phyloP scores from a whole-genome alignment of 768 basidiomycete species.

The Podaxis sp. region DNA sequence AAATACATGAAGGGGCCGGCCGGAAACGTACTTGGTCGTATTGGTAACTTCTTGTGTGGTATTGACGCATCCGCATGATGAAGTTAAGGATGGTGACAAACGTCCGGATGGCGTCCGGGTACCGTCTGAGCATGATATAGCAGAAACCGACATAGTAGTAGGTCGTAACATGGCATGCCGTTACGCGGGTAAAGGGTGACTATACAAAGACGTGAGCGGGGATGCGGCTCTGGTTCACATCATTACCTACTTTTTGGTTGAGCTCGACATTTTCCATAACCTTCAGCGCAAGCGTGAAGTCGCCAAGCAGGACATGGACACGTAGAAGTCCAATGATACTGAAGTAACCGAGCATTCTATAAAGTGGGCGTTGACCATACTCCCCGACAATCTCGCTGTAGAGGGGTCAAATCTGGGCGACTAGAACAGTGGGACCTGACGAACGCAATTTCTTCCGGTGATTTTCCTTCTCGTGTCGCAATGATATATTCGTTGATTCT shows the following conservation, averaged over 20 bases:
- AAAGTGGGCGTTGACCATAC: constrained; percentile 85
- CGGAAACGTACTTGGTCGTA: constrained; percentile 74
- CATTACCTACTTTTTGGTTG: constrained; percentile 66
- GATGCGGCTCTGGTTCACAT: not conserved
- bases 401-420: constrained; percentile 1
- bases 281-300: constrained; percentile 92
- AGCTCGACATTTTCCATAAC: constrained; percentile 94
- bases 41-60: constrained; percentile 94
- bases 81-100: constrained; percentile 93
- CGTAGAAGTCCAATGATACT: constrained; percentile 92
- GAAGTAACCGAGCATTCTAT: constrained; percentile 96
- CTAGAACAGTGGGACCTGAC: constrained; percentile 23
- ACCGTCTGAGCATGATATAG: constrained; percentile 92
- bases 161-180: constrained; percentile 93
- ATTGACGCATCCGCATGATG: constrained; percentile 93
- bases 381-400: constrained; percentile 81
- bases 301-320: constrained; percentile 93
- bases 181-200: constrained; percentile 90
- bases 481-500: constrained; percentile 90
- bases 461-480: constrained; percentile 77
- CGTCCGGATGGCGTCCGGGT: constrained; percentile 91
- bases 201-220: constrained; percentile 22
- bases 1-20: not conserved
- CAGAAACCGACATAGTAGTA: constrained; percentile 97
- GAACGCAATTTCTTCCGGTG: constrained; percentile 79